Base-by-base conservation (phyloP, 176 grass and related monocot genomes). In the Triticum timopheevii region DNA sequence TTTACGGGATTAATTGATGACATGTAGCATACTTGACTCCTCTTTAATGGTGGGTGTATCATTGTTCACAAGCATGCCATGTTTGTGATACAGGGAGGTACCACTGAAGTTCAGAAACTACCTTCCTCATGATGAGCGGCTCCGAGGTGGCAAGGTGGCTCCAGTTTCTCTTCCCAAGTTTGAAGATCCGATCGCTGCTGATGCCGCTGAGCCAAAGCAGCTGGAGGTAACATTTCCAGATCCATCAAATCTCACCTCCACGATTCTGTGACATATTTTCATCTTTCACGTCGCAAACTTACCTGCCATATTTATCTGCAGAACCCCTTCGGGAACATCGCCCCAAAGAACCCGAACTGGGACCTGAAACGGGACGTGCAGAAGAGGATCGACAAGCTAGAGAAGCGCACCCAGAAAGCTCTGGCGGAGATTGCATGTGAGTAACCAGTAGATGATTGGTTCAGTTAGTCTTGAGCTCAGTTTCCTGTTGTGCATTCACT, bases 51-150 rank as follows among this genome's bases (percentile, higher is more conserved):
- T 70, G 49, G 35, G 28, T 85, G 62, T 70, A 10, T 72, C 20
- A 16, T 77, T 3, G 13, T 30, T 86, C 23, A 27, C 38, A 19
- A 80, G 15, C 20, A 24, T 35, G 6, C 19, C 10, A 56, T 59
- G 10, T 78, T 81, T 84, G 59, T 52, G 10, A 76, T 80, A 65
- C 83, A 81, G 85, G 12, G 69, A 87, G 47, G 78, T 94, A 42
- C 96, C 88, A 17, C 76, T 98, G 96, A 98, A 98, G 79, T 98
- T 95, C 85, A 95, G 96, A 91, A 98, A 98, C 69, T 95, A 98
- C 84, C 96, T 98, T 88, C 96, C 96, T 42, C 96, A 98, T 70
- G 96, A 98, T 87, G 94, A 98, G 83, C 91, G 86, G 59, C 93
- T 98, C 39, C 91, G 94, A 91, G 93, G 91, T 36, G 92, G 90